These are phyloP conservation scores for Candida cerambycidarum DNA, from an alignment of 805 yeast genomes.

Conservation along the genomic window DNA sequence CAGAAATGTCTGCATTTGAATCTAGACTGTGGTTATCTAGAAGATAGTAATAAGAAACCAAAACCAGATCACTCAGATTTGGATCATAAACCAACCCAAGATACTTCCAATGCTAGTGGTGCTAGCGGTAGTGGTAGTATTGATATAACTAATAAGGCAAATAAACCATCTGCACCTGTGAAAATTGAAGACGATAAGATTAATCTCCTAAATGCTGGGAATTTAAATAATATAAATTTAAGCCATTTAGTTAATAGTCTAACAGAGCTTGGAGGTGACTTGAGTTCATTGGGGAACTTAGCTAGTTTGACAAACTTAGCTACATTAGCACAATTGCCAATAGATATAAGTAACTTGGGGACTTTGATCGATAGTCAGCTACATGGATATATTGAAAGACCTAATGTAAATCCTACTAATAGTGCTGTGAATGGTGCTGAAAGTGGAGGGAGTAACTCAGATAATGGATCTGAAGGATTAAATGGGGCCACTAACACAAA, in stretches of 20 bases:
- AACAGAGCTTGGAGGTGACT: slow-evolving; percentile 34
- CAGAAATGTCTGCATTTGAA: slow-evolving; percentile 77
- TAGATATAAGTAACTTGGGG: slow-evolving; percentile 39
- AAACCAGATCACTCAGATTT: slow-evolving; percentile 2
- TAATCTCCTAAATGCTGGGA: slow-evolving; percentile 32
- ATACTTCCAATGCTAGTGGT: not conserved
- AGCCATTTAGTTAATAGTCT: slow-evolving; percentile 44
- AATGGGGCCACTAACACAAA: not conserved
- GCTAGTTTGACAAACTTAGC: slow-evolving; percentile 43
- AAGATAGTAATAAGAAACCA: not conserved
- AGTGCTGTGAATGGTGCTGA: slow-evolving; percentile 3
- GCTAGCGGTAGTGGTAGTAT: not conserved
- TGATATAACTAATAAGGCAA: too few species aligned
- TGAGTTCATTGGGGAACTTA: slow-evolving; percentile 34
- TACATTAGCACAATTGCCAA: slow-evolving; percentile 42
- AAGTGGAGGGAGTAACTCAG: not conserved
- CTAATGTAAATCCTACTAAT: not conserved
- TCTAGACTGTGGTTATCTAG: slow-evolving; percentile 65
- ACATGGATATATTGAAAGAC: slow-evolving; percentile 6
- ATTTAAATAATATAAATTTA: slow-evolving; percentile 41
- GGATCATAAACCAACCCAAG: not conserved
- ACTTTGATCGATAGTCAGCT: slow-evolving; percentile 25
- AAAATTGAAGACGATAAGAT: slow-evolving; percentile 6
- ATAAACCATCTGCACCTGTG: too few species aligned
- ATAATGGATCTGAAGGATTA: not conserved